A percentile compares a stretch with the other conserved stretches of the same genome.
phyloP scores from a whole-genome alignment of 2,329 filamentous ascomycete species.

The Aspergillus arachidicola region DNA sequence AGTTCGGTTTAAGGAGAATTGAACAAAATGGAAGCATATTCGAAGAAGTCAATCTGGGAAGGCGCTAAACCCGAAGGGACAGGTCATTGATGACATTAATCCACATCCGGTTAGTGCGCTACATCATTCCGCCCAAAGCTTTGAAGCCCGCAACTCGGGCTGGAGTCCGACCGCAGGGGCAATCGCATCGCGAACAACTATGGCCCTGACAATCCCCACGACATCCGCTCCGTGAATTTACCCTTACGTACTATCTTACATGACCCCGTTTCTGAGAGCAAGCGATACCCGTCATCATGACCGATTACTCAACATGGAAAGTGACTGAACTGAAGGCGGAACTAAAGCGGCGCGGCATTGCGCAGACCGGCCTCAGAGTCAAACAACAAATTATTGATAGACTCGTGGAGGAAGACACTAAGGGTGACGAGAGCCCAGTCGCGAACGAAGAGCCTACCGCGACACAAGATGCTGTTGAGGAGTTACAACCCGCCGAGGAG shows the following conservation, averaged over 20 bases:
- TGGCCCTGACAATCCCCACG: constrained; percentile 15
- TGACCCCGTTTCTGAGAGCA: constrained; percentile 8
- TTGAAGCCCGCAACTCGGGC: constrained; percentile 9
- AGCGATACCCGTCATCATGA: constrained; percentile 40
- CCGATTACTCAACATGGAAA: constrained; percentile 63
- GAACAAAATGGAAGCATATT: not conserved
- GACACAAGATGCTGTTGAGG: constrained; percentile 19
- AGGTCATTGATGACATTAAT: not conserved
- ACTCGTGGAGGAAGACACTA: constrained; percentile 51
- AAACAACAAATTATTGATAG: constrained; percentile 67
- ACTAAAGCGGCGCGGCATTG: constrained; percentile 71
- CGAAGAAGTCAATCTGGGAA: not conserved
- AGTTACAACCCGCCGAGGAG: constrained; percentile 14
- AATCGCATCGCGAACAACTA: constrained; percentile 13
- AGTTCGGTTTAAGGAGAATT: too few relatives aligned
- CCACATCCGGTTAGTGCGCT: constrained; percentile 16
- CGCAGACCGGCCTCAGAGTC: constrained; percentile 69
- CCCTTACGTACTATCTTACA: not conserved
- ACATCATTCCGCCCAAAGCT: constrained; percentile 19
- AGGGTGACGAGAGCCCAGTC: constrained; percentile 33
- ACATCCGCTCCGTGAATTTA: constrained; percentile 2
- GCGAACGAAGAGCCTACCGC: constrained; percentile 22
- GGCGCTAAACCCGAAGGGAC: constrained; percentile 1
- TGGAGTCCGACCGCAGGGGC: constrained; percentile 17
- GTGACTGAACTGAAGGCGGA: constrained; percentile 75